These are phyloP conservation scores for Acidiella bohemica DNA, from an alignment of 495 filamentous ascomycete genomes.

Conservation along the genomic window DNA sequence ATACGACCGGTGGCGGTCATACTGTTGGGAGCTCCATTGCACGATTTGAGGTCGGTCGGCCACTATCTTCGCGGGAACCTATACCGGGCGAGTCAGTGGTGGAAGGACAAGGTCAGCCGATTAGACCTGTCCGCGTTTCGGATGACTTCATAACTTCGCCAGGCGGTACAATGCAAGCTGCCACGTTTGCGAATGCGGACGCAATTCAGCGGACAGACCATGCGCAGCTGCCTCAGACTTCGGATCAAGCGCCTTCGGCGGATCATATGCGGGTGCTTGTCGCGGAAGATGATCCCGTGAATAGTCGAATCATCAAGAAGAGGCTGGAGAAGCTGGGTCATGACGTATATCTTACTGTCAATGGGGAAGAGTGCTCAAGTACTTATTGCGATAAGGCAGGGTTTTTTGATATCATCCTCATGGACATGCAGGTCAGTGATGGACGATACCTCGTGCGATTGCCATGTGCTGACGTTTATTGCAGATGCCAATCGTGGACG, in stretches of 20 bases:
- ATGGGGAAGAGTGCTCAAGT: slow-evolving; percentile 76
- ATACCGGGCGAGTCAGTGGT: slow-evolving; percentile 22
- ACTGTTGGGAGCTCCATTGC: slow-evolving; percentile 2
- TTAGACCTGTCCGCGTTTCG: slow-evolving; percentile 22
- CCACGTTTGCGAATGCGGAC: background rate
- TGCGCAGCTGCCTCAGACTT: background rate
- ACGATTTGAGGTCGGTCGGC: background rate
- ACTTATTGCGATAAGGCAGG: slow-evolving; percentile 46
- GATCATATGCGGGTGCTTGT: slow-evolving; percentile 55
- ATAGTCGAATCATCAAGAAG: slow-evolving; percentile 77
- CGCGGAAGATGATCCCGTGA: slow-evolving; percentile 89
- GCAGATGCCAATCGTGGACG: slow-evolving; percentile 90
- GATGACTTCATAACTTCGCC: slow-evolving; percentile 13
- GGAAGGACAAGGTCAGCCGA: slow-evolving; percentile 20
- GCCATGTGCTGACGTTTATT: background rate
- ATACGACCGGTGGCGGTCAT: slow-evolving; percentile 1
- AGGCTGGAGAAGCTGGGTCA: slow-evolving; percentile 71
- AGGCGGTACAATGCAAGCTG: background rate
- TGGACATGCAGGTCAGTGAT: slow-evolving; percentile 77
- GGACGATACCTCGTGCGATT: background rate
- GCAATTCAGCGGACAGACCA: background rate
- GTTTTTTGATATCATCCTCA: slow-evolving; percentile 72
- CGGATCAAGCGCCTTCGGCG: slow-evolving; percentile 5
- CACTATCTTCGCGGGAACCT: background rate
- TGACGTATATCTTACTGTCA: slow-evolving; percentile 55